Evolutionary conservation across 1,284 basidiomycete species (phyloP), one percentile per base, ranked within the genome.

Genomic region (Apiotrichum domesticum): DNA sequence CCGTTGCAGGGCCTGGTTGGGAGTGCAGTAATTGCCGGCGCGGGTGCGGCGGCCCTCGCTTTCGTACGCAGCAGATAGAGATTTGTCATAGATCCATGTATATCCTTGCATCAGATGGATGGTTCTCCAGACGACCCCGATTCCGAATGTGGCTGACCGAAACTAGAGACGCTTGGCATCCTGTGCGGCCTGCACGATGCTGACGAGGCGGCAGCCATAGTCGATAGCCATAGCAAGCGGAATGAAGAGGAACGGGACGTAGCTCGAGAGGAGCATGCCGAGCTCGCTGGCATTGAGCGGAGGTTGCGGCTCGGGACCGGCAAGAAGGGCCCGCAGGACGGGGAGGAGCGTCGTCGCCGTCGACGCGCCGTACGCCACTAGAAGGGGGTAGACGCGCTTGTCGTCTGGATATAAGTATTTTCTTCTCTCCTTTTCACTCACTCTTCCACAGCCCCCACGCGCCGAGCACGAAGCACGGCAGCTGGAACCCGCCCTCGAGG

Each of bases 321-420:
- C 68, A 32, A 88, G 68, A 43, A 91, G 71, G 33, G 83, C 78
- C 2, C 80, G 73, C 50, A 92, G 71, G 65, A 86, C 88, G 0
- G 90, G 83, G 14, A 89, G 72, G 2, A 86, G 85, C 0, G 88
- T 90, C 0, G 88, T 91, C 0, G 83, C 79, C 0, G 88, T 86
- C 0, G 87, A 88, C 0, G 87, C 86, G 33, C 81, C 87, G 70
- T 92, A 93, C 35, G 85, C 71, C 5, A 88, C 77, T 4, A 93
- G 76, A n/a, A 77, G 58, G n/a, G 75, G 72, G 47, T 73, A 73
- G 15, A 73, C 65, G 29, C 72, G 58, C 46, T 65, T 66, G 52
- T 73, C 68, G 61, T 75, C 72, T 72, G 15, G 21, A 11, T 46
- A 9, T 9, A 7, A 32, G 10, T 13, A 14, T 13, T 6, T 13